Base-by-base conservation (phyloP, 768 basidiomycete genomes). In the Panaeolus cyanescens region DNA sequence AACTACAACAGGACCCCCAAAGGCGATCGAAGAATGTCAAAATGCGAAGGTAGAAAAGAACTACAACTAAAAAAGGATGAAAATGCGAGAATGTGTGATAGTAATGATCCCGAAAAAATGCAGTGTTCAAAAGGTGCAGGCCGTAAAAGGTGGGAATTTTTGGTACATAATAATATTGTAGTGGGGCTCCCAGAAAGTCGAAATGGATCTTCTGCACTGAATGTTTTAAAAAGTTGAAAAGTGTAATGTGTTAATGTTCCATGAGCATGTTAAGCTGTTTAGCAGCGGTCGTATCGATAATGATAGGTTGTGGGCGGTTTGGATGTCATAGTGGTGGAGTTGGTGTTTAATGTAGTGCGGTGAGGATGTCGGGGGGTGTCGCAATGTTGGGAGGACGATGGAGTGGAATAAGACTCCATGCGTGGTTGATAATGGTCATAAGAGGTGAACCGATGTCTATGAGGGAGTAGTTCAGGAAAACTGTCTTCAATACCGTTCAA, bases 41-140 rank as follows among this genome's bases (percentile, higher is more conserved):
- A 57, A 56, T 58, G 58, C 45, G 32, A 61, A 57, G 59, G 54
- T n/a, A n/a, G 54, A 54, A 32, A 53, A 66, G 59, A 60, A 65
- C 32, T 59, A 58, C 55, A 60, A 64, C 33, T 7, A 13, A 6
- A 50, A n/a, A 19, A 19, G 17, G 37, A n/a, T 50, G 45, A 50
- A 50, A 28, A n/a, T n/a, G n/a, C n/a, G n/a, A n/a, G n/a, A 50
- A 28, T 50, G 45, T 28, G 1, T 25, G 22, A 13, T 22, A n/a
- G n/a, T 50, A n/a, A 56, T 56, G 32, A 22, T 55, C 54, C n/a
- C 31, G 31, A 55, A 55, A 55, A 54, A 32, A 55, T 55, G 54
- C 54, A 56, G 20, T 33, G 45, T 50, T 50, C 25, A 50, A 50
- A 50, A n/a, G 7, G 22, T 50, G 45, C 45, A 50, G 25, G 45